Percentiles rank a stretch among this genome's conserved stretches.
Conservation (phyloP, 2,329 filamentous ascomycete species). For the Harringtonia aguacate region DNA sequence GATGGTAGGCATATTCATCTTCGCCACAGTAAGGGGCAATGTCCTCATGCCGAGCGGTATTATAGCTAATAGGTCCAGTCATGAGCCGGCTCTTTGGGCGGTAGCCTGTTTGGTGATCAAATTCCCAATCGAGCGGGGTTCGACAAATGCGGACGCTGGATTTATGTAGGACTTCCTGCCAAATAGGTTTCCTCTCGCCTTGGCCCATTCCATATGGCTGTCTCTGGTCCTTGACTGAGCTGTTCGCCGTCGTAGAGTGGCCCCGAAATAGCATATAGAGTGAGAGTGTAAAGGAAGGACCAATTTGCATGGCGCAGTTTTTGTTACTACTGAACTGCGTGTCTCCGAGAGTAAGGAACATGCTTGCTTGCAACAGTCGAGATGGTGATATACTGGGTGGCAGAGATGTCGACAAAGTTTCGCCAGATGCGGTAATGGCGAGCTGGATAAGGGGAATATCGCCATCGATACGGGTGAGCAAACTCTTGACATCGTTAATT, state of each 20-base stretch:
- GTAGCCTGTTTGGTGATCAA: slow-evolving; percentile 26
- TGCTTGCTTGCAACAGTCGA: slow-evolving; percentile 82
- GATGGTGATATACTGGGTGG: slow-evolving; percentile 82
- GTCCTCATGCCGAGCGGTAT: too few relatives aligned
- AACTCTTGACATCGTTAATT: slow-evolving; percentile 60
- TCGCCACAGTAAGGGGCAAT: slow-evolving; percentile 14
- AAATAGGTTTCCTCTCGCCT: slow-evolving; percentile 58
- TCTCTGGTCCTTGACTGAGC: slow-evolving; percentile 24
- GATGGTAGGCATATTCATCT: slow-evolving; percentile 61
- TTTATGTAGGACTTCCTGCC: slow-evolving; percentile 97
- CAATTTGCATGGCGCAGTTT: slow-evolving; percentile 64
- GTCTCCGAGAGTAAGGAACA: slow-evolving; percentile 79
- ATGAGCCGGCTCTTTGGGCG: slow-evolving; percentile 5
- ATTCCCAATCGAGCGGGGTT: slow-evolving; percentile 45
- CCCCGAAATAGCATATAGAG: slow-evolving; percentile 92
- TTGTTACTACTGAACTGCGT: slow-evolving; percentile 65
- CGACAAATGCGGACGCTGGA: slow-evolving; percentile 71
- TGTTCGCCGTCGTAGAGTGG: slow-evolving; percentile 33
- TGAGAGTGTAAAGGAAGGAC: slow-evolving; percentile 75
- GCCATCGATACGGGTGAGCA: slow-evolving; percentile 76
- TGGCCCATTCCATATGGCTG: slow-evolving; percentile 33
- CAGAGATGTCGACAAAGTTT: slow-evolving; percentile 69
- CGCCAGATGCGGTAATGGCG: slow-evolving; percentile 88
- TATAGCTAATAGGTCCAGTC: too few relatives aligned
- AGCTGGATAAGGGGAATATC: slow-evolving; percentile 86